These are phyloP conservation scores for Trichosporon sp. DNA, from an alignment of 1,284 basidiomycete genomes.

Conservation along the genomic window DNA sequence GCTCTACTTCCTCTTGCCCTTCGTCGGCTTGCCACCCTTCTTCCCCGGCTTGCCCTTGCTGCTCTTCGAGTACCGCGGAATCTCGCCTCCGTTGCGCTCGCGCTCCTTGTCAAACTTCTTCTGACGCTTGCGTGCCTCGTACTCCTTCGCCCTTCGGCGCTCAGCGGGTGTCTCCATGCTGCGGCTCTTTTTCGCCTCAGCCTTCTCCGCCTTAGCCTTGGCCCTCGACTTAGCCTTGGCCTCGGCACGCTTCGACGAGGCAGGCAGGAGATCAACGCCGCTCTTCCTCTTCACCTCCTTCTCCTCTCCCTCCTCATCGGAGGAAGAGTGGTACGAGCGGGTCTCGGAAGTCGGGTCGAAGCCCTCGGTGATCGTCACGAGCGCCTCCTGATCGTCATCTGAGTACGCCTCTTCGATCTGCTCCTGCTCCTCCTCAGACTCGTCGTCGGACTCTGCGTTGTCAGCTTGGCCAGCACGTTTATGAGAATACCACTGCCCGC, in stretches of 20 bases:
- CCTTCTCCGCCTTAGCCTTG: conserved; percentile 30
- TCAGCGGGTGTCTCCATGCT: conserved; percentile 48
- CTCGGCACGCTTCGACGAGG: conserved; percentile 47
- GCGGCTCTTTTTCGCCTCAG: conserved; percentile 30
- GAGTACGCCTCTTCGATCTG: conserved; percentile 49
- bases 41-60: conserved; percentile 29
- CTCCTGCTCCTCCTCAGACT: conserved; percentile 30
- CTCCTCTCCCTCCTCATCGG: conserved; percentile 35
- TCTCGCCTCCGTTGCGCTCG: conserved; percentile 29
- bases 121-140: conserved; percentile 48
- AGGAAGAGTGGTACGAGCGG: conserved; percentile 1
- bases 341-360: conserved; percentile 44
- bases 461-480: background rate
- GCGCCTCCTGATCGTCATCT: conserved; percentile 55
- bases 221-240: conserved; percentile 21
- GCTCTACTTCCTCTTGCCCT: conserved; percentile 26
- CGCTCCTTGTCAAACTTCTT: conserved; percentile 53
- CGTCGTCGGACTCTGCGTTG: conserved; percentile 25
- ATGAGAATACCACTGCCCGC: no score
- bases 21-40: conserved; percentile 35
- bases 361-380: conserved; percentile 56
- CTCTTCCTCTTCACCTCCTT: conserved; percentile 28
- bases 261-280: conserved; percentile 44
- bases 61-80: conserved; percentile 22
- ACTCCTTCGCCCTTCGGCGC: conserved; percentile 51